Evolutionary conservation across 2,329 filamentous ascomycete genomes (phyloP).

Genomic region (Fusarium sp.): DNA sequence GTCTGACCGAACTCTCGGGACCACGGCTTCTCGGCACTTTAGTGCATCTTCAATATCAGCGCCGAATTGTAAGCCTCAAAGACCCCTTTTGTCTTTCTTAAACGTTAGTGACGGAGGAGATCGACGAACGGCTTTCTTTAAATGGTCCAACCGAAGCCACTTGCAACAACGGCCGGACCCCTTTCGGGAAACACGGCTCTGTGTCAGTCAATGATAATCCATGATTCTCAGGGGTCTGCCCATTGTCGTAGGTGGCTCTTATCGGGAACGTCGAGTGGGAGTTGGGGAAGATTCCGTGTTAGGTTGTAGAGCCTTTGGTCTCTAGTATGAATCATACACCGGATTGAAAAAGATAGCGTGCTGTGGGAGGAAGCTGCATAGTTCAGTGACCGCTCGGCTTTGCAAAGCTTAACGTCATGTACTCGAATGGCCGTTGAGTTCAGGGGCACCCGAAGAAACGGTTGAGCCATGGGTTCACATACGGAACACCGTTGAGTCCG

Average conservation of each 20-base stretch:
- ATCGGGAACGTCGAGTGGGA: background rate
- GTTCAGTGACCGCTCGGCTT: no score
- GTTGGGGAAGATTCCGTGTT: background rate
- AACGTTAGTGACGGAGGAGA: background rate
- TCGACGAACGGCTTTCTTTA: background rate
- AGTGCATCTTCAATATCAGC: background rate
- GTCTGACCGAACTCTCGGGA: background rate
- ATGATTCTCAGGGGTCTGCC: background rate
- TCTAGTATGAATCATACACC: no score
- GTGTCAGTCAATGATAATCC: background rate
- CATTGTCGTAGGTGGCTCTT: conserved; percentile 2
- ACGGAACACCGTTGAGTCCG: background rate
- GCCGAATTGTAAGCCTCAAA: background rate
- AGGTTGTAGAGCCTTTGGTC: background rate
- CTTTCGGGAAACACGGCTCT: conserved; percentile 4
- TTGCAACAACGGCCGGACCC: background rate
- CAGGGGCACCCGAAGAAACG: background rate
- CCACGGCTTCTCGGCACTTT: conserved; percentile 8
- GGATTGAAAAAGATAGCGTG: no score
- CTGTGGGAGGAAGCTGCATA: no score
- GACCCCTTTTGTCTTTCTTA: background rate
- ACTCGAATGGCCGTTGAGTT: background rate
- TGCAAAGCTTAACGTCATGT: no score
- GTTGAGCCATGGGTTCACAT: background rate
- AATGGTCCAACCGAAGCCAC: background rate